Base-by-base conservation (phyloP, 441 rosid genomes). In the Croton setiger region DNA sequence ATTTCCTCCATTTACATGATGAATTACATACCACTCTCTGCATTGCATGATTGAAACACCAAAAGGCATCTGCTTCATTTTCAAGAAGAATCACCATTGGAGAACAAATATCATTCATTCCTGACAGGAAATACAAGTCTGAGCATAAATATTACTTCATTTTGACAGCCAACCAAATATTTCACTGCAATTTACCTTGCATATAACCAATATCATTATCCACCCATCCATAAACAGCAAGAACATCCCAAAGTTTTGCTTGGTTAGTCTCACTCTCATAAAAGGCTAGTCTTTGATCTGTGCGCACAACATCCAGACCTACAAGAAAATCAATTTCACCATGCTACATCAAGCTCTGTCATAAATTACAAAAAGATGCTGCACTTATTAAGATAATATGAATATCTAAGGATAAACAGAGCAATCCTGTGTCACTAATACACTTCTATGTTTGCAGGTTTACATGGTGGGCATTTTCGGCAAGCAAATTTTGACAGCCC, bases 21-120 rank as follows among this genome's bases (percentile, higher is more conserved):
- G 11, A 45, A 14, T 47, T 47, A 47, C 55, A 17, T 18, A 51
- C 99, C 91, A 92, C 74, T 86, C 89, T 90, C 66, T 87, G 88
- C 99, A 94, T 94, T 58, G 91, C 91, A 74, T 75, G 96, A 82
- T 94, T 90, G 77, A 87, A 94, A 84, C 99, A 94, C 98, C 99
- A 94, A 75, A 82, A 94, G 56, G 98, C 97, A 75, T 94, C 98
- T 10, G 91, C 98, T 82, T 94, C 99, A 64, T 94, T 72, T 76
- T 92, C 97, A 14, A 90, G 71, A 75, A 94, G 92, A 73, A 94
- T 81, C 66, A 92, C 71, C 88, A 94, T 90, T 15, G 97, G 99
- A 49, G 97, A 94, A 81, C 97, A 88, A 68, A 92, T 90, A 74
- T 92, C 99, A 69, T 85, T 94, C 99, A 94, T 92, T 73, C 99